Evolutionary conservation across 2,329 filamentous ascomycete genomes (phyloP).

Genomic region (Ceratocystis smalleyi): DNA sequence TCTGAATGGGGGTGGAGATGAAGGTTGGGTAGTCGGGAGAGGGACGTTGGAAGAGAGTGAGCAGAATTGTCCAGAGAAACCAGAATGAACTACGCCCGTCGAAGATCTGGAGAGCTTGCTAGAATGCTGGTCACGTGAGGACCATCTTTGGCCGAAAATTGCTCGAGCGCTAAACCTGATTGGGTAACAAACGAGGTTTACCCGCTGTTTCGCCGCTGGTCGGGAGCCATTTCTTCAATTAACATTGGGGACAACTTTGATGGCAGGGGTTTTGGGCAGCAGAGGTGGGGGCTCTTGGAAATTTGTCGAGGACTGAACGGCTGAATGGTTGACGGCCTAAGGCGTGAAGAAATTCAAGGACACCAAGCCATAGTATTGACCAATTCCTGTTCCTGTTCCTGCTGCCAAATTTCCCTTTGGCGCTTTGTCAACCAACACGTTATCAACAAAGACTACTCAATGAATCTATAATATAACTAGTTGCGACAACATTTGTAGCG

Average conservation of each 20-base stretch:
- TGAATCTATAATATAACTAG: no score
- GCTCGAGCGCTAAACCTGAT: slow-evolving; percentile 18
- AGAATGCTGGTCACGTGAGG: slow-evolving; percentile 17
- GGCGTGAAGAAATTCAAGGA: slow-evolving; percentile 4
- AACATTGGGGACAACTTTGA: slow-evolving; percentile 8
- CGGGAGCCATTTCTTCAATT: slow-evolving; percentile 14
- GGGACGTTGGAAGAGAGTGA: slow-evolving; percentile 33
- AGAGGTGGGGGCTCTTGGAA: slow-evolving; percentile 16
- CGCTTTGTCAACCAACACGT: background rate
- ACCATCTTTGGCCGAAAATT: slow-evolving; percentile 18
- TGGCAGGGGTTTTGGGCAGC: slow-evolving; percentile 12
- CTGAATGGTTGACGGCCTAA: slow-evolving; percentile 14
- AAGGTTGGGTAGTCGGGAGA: slow-evolving; percentile 30
- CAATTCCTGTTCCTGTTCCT: background rate
- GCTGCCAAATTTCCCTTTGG: background rate
- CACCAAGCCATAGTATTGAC: background rate
- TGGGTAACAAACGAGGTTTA: slow-evolving; percentile 15
- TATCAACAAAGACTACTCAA: background rate
- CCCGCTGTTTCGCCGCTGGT: slow-evolving; percentile 18
- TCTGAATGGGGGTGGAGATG: slow-evolving; percentile 42
- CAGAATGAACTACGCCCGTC: slow-evolving; percentile 16
- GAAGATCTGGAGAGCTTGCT: slow-evolving; percentile 17
- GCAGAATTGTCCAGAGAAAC: slow-evolving; percentile 31
- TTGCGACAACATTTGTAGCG: background rate
- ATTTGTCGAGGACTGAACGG: slow-evolving; percentile 16